Evolutionary conservation across 192 early-diverging fungal genomes (phyloP).

Genomic region (Diversispora epigaea): DNA sequence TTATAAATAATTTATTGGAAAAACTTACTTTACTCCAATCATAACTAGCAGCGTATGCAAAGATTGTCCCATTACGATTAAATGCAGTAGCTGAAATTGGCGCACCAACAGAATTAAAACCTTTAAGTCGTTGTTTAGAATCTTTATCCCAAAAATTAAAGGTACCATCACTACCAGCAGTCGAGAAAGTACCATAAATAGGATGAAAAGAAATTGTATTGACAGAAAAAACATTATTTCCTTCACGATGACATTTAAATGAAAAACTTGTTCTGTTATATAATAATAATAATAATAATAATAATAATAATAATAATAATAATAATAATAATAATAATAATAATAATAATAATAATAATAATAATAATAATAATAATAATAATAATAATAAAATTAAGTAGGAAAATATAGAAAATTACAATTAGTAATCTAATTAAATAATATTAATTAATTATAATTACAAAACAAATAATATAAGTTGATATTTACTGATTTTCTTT

Average conservation of each 20-base stretch:
- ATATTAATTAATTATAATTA: background rate
- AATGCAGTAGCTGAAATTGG: slow-evolving; percentile 77
- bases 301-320: background rate
- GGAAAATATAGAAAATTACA: too few species aligned
- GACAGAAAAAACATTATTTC: slow-evolving; percentile 64
- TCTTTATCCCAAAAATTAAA: slow-evolving; percentile 96
- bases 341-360: background rate
- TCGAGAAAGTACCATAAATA: slow-evolving; percentile 83
- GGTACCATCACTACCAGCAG: slow-evolving; percentile 82
- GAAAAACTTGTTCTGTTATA: slow-evolving; percentile 71
- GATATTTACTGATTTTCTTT: slow-evolving; percentile 57
- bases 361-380: background rate
- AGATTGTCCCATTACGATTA: slow-evolving; percentile 77
- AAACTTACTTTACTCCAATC: slow-evolving; percentile 74
- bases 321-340: slow-evolving; percentile 3
- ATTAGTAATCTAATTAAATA: background rate
- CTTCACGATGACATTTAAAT: slow-evolving; percentile 92
- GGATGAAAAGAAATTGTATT: slow-evolving; percentile 80
- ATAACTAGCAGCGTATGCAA: slow-evolving; percentile 90
- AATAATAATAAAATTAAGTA: background rate
- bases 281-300: background rate
- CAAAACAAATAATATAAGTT: background rate
- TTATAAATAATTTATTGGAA: background rate
- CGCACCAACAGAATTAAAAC: slow-evolving; percentile 59
- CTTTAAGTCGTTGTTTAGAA: slow-evolving; percentile 81